Evolutionary conservation across 2,329 filamentous ascomycete genomes (phyloP), one percentile per base, ranked within the genome.

Genomic region (Xylariaceae sp.): DNA sequence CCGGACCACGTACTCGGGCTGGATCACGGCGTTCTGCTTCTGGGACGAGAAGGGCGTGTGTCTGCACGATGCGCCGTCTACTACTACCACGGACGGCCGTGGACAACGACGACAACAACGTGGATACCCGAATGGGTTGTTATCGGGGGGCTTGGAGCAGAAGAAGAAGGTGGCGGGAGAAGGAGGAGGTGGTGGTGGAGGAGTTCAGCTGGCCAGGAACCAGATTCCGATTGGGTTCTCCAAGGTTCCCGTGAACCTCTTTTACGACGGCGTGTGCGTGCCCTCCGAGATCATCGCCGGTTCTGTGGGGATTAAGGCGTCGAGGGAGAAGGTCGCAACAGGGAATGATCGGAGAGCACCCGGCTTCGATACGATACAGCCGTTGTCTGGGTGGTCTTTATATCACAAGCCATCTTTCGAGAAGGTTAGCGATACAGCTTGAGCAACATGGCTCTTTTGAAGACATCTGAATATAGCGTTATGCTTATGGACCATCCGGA

Each of bases 21-120:
- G 70, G 70, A 62, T 71, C 39, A 68, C 64, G 2, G 64, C 65
- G 7, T 72, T 72, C 52, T 70, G 68, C 53, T 70, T 67, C 53
- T 72, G 70, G 67, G 61, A 65, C 39, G 61, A 59, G 54, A 52
- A 60, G 24, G 64, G 67, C 10, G 43, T 51, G 20, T 62, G 57
- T 33, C 44, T 68, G 29, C 65, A 67, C 44, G 7, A 36, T 30
- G n/a, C n/a, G n/a, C n/a, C n/a, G n/a, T n/a, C n/a, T n/a, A n/a
- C n/a, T n/a, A n/a, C n/a, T n/a, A n/a, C n/a, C n/a, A n/a, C n/a
- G n/a, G n/a, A n/a, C n/a, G n/a, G n/a, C n/a, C n/a, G n/a, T n/a
- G n/a, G n/a, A n/a, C n/a, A n/a, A n/a, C n/a, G n/a, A n/a, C n/a
- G n/a, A n/a, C n/a, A n/a, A n/a, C n/a, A n/a, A n/a, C n/a, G n/a